A percentile compares a stretch with the other conserved stretches of the same genome.
phyloP scores from a whole-genome alignment of 2,329 filamentous ascomycete species.

The Gyromitra esculenta region DNA sequence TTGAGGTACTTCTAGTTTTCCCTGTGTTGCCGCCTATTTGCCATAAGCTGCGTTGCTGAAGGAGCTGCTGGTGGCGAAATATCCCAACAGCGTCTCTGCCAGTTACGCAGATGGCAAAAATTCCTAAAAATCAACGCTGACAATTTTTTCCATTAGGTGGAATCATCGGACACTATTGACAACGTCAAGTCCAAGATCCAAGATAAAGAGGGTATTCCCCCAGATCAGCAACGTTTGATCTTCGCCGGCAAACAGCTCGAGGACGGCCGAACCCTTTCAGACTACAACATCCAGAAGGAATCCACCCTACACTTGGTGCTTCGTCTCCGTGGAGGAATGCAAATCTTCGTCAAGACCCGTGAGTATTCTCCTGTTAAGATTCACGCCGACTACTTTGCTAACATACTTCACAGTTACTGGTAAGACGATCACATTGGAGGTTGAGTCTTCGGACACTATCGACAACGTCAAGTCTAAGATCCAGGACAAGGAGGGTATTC shows the following conservation, averaged over 20 bases:
- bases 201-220: conserved; percentile 96
- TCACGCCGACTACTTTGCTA: background rate
- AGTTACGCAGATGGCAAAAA: conserved; percentile 1
- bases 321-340: conserved; percentile 65
- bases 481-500: conserved; percentile 83
- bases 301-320: conserved; percentile 69
- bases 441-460: conserved; percentile 74
- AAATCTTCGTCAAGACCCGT: conserved; percentile 83
- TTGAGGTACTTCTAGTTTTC: conserved; percentile 61
- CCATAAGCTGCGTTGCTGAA: background rate
- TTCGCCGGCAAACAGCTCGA: conserved; percentile 97
- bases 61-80: conserved; percentile 34
- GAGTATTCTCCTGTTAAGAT: conserved; percentile 43
- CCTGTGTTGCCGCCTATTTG: conserved; percentile 4
- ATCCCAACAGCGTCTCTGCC: background rate
- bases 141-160: conserved; percentile 62
- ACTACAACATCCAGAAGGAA: conserved; percentile 98
- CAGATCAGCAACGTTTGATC: conserved; percentile 94
- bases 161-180: conserved; percentile 82
- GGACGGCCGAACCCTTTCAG: conserved; percentile 76
- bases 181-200: conserved; percentile 98
- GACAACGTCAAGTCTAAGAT: conserved; percentile 78
- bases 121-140: conserved; percentile 64
- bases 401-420: conserved; percentile 67
- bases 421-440: conserved; percentile 75